Evolutionary conservation across 306 rosid genomes (phyloP), one percentile per base, ranked within the genome.

Genomic region (Gynostemma pentaphyllum): DNA sequence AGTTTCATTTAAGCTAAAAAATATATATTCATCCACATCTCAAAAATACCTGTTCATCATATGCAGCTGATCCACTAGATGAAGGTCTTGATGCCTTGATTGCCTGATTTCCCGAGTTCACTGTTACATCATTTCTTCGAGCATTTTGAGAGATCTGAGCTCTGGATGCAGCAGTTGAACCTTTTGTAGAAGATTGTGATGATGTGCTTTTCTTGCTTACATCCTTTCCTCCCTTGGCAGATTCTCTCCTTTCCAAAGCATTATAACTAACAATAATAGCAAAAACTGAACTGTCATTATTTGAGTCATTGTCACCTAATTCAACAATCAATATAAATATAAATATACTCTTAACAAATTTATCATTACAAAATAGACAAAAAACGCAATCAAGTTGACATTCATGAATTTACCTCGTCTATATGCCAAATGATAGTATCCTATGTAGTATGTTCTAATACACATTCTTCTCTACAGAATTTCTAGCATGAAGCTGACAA

Each of bases 181-280:
- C 90, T 81, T 81, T 86, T 0, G 70, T 57, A 26, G 95, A 79
- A 49, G 89, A 9, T 63, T 91, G 98, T 9, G 85, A 74, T 11
- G 84, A 81, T 22, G 80, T 79, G 66, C 77, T 68, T 74, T 81
- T 88, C 76, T 84, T 92, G 72, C 26, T 78, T 5, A 44, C 64
- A 66, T 92, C 99, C 84, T 81, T 92, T 52, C 95, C 96, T 71
- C 99, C 99, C 47, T 71, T 88, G 80, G 84, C 70, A 15, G 67
- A 64, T 63, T 88, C 99, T 68, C 99, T 82, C 80, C 96, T 86
- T 73, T 88, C 99, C 67, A 73, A 36, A 67, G 99, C 84, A 72
- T 88, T 92, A 59, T 92, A 92, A 75, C 99, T 92, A 47, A 34
- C 37, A 41, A 13, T 2, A 47, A 66, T 40, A 52, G 4, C 2